Evolutionary conservation across 108 stramenopile genomes (phyloP).

Genomic region (Skeletonema grethae): DNA sequence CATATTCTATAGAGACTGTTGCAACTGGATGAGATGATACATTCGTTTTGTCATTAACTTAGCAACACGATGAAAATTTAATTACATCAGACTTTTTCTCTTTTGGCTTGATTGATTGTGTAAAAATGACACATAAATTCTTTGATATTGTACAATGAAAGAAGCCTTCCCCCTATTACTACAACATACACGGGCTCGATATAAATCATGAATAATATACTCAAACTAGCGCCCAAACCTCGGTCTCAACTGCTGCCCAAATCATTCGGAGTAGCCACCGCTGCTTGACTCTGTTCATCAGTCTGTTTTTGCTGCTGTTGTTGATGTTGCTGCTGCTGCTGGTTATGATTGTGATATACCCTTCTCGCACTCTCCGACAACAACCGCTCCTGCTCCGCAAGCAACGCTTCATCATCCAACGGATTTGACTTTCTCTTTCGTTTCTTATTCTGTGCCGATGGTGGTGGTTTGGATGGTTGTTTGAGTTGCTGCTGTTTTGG

Average conservation of each 20-base stretch:
- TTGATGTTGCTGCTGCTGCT: not conserved
- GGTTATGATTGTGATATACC: conserved; percentile 3
- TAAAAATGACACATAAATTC: too few relatives aligned
- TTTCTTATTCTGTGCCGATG: conserved; percentile 6
- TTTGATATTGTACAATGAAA: not conserved
- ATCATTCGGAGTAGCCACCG: not conserved
- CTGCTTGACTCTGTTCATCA: not conserved
- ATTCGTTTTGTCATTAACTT: too few relatives aligned
- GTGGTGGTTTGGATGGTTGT: not conserved
- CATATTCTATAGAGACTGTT: too few relatives aligned
- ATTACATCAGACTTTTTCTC: too few relatives aligned
- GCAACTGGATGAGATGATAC: too few relatives aligned
- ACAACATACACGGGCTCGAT: not conserved
- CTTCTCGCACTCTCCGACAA: conserved; percentile 28
- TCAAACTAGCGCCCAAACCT: not conserved
- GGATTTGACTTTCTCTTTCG: conserved; percentile 16
- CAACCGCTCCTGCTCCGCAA: conserved; percentile 31
- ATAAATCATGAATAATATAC: not conserved
- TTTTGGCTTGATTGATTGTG: too few relatives aligned
- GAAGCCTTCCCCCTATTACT: too few relatives aligned
- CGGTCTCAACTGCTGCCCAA: not conserved
- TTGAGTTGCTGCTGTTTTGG: not conserved
- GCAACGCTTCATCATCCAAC: conserved; percentile 8
- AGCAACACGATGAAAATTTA: too few relatives aligned
- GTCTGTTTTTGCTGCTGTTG: not conserved